Evolutionary conservation across 2,329 filamentous ascomycete species (phyloP).

Genomic region (Colletotrichum sp.): DNA sequence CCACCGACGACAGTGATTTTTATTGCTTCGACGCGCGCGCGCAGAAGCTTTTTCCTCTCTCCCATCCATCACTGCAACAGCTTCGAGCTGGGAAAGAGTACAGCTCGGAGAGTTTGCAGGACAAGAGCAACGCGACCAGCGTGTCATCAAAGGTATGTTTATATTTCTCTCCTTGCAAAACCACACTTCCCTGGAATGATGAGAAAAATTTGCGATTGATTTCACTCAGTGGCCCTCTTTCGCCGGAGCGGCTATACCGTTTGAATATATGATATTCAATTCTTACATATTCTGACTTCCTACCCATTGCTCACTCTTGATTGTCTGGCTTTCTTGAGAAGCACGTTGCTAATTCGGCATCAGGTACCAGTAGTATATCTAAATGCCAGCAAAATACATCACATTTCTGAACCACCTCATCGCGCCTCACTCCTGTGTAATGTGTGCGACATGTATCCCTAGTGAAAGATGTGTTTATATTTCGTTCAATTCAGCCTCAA

Average conservation of each 20-base stretch:
- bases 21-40: not conserved
- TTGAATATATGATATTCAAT: conserved; percentile 82
- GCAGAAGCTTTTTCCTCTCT: not conserved
- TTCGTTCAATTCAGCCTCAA: not conserved
- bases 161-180: not conserved
- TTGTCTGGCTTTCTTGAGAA: not conserved
- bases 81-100: not conserved
- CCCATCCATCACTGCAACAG: not conserved
- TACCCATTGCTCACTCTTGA: conserved; percentile 11
- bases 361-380: not conserved
- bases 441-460: rapidly evolving
- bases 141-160: conserved; percentile 25
- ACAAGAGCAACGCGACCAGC: not conserved
- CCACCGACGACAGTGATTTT: conserved; percentile 14
- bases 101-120: not conserved
- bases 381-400: no score
- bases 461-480: not conserved
- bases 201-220: conserved; percentile 99
- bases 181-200: conserved; percentile 64
- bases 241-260: conserved; percentile 89
- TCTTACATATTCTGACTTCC: conserved; percentile 98
- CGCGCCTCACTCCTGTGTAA: no score
- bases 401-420: no score
- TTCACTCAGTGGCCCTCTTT: conserved; percentile 78
- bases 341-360: not conserved